These are phyloP conservation scores for Fusarium coffeatum DNA, from an alignment of 2,329 filamentous ascomycete species.

Conservation along the genomic window DNA sequence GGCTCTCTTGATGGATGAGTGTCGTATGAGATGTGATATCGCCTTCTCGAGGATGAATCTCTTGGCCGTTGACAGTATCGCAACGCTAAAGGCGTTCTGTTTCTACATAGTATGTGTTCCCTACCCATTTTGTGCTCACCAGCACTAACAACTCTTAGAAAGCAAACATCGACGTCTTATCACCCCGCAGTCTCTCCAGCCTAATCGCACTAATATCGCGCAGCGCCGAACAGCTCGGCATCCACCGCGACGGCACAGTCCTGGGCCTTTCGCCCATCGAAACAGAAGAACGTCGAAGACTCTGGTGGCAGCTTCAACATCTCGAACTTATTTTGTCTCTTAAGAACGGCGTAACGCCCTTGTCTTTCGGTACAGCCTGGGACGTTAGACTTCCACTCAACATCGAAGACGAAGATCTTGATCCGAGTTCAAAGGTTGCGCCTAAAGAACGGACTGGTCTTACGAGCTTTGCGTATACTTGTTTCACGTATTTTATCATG, in stretches of 20 bases:
- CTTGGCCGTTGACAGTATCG: background rate
- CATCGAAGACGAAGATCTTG: constrained; percentile 21
- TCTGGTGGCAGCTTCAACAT: constrained; percentile 28
- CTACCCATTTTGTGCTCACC: accelerated
- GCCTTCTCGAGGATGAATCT: constrained; percentile 15
- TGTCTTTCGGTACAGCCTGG: constrained; percentile 14
- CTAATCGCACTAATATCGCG: constrained; percentile 14
- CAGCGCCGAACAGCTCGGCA: constrained; percentile 19
- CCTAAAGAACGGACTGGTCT: background rate
- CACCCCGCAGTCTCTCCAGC: constrained; percentile 1
- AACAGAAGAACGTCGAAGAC: constrained; percentile 24
- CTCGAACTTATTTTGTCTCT: constrained; percentile 9
- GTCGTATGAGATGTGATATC: constrained; percentile 7
- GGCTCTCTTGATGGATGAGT: background rate
- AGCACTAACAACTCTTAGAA: background rate
- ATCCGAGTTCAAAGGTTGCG: background rate
- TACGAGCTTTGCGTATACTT: constrained; percentile 4
- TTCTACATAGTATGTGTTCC: background rate
- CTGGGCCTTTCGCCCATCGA: constrained; percentile 1
- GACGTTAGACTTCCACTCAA: constrained; percentile 25
- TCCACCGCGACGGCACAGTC: constrained; percentile 22
- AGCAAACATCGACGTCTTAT: constrained; percentile 4
- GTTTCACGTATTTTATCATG: background rate
- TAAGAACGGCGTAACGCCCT: constrained; percentile 1
- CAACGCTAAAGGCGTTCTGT: constrained; percentile 10